phyloP scores from a whole-genome alignment of 495 filamentous ascomycete genomes.

The Xylaria intraflava region DNA sequence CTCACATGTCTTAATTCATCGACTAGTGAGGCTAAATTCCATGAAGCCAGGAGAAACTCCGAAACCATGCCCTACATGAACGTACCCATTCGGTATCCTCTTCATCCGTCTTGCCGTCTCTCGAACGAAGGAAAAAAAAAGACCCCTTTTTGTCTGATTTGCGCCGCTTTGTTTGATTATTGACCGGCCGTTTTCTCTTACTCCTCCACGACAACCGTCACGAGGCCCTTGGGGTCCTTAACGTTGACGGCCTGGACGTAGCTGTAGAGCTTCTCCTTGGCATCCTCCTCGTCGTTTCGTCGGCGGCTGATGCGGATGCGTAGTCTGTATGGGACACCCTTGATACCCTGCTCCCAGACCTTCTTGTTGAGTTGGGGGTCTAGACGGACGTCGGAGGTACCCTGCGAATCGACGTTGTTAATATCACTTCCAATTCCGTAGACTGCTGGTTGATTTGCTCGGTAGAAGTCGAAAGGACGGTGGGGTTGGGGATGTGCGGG shows the following conservation, averaged over 20 bases:
- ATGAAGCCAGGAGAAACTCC: constrained; percentile 41
- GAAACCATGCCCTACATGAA: constrained; percentile 45
- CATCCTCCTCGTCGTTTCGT: constrained; percentile 99
- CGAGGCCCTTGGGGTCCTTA: constrained; percentile 95
- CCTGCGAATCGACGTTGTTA: constrained; percentile 45
- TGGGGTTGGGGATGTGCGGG: background rate
- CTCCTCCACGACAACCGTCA: constrained; percentile 69
- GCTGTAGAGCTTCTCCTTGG: constrained; percentile 96
- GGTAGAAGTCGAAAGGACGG: background rate
- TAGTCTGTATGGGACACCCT: constrained; percentile 94
- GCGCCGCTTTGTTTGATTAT: constrained; percentile 14
- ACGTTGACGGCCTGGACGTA: constrained; percentile 99
- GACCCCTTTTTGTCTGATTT: constrained; percentile 27
- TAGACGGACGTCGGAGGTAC: constrained; percentile 93
- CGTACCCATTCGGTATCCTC: constrained; percentile 32
- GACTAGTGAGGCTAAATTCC: constrained; percentile 45
- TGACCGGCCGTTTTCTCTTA: constrained; percentile 23
- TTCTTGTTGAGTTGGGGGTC: constrained; percentile 99
- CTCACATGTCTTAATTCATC: constrained; percentile 42
- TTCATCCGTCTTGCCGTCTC: constrained; percentile 11
- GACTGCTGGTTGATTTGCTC: background rate
- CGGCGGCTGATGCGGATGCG: constrained; percentile 97
- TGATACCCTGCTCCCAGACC: constrained; percentile 98
- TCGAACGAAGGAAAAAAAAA: constrained; percentile 18
- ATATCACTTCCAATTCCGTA: constrained; percentile 6